Evolutionary conservation across 495 filamentous ascomycete genomes (phyloP), one percentile per base, ranked within the genome.

Genomic region (Sporormia fimetaria): DNA sequence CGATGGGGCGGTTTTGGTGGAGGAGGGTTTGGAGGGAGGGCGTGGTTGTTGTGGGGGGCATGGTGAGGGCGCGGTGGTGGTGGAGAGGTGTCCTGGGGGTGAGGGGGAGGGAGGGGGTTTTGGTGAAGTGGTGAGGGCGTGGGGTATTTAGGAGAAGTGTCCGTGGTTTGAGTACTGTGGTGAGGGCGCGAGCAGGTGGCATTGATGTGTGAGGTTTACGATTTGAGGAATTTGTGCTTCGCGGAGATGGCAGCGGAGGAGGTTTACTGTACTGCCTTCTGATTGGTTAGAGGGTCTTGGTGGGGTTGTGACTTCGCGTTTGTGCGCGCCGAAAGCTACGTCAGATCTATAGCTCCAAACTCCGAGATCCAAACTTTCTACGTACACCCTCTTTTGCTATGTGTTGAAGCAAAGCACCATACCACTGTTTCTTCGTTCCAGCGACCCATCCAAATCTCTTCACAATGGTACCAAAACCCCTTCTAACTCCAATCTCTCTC

Each of bases 1-100:
- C 81, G 49, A 96, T 72, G 5, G 86, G 87, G 10, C 76, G 68
- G 45, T 52, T 21, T 37, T 41, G n/a, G 21, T 3, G 31, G 39
- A 25, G 9, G 33, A 18, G 30, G 8, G 29, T 10, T 10, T 29
- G 37, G 21, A 30, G 33, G 18, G 32, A 16, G 27, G 28, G 21
- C 6, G 16, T 5, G 2, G n/a, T n/a, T n/a, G n/a, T n/a, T n/a
- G 26, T 18, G 38, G 26, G 38, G 15, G 28, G 18, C 38, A 41
- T 41, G n/a, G 24, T 20, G 37, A 23, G 36, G 27, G 26, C 16
- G 25, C 11, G 42, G 12, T 38, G 15, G 3, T 26, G 23, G 21
- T 22, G 37, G 31, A 40, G 12, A 16, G 26, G 21, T 6, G 37
- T 24, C 28, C 9, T 42, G n/a, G 29, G 2, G 16, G 10, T 11